phyloP scores from a whole-genome alignment of 2,329 filamentous ascomycete genomes.

The Paecilomyces fulvus region DNA sequence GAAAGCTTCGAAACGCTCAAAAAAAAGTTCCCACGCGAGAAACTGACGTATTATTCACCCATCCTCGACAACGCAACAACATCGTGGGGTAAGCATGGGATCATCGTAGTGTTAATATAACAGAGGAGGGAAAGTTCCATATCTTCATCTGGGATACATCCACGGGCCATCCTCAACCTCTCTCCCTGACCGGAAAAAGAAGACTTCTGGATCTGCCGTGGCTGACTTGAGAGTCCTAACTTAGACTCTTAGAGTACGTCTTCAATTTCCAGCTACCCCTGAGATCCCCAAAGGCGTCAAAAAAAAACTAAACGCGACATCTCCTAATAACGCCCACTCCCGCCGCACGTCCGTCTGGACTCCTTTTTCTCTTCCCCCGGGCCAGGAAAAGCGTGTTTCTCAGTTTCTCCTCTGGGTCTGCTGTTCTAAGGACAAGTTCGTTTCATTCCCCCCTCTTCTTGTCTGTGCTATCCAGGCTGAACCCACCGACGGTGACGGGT shows the following conservation, averaged over 20 bases:
- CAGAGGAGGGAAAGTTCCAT: background rate
- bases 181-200: background rate
- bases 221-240: background rate
- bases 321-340: background rate
- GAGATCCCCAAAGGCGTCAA: background rate
- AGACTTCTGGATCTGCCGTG: background rate
- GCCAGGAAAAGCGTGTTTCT: background rate
- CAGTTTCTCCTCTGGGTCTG: background rate
- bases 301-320: background rate
- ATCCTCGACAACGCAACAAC: background rate
- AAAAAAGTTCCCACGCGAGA: background rate
- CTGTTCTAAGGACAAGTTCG: background rate
- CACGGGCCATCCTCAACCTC: background rate
- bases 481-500: background rate
- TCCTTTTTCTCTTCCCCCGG: background rate
- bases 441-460: background rate
- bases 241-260: background rate
- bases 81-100: background rate
- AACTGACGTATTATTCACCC: background rate
- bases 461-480: background rate
- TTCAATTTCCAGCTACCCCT: background rate
- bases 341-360: background rate
- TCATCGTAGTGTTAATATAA: background rate
- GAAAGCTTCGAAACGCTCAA: background rate
- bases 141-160: background rate